Percentiles rank a stretch among this genome's conserved stretches.
phyloP scores from a whole-genome alignment of 352 stramenopile species.

The Phytophthora syringae region DNA sequence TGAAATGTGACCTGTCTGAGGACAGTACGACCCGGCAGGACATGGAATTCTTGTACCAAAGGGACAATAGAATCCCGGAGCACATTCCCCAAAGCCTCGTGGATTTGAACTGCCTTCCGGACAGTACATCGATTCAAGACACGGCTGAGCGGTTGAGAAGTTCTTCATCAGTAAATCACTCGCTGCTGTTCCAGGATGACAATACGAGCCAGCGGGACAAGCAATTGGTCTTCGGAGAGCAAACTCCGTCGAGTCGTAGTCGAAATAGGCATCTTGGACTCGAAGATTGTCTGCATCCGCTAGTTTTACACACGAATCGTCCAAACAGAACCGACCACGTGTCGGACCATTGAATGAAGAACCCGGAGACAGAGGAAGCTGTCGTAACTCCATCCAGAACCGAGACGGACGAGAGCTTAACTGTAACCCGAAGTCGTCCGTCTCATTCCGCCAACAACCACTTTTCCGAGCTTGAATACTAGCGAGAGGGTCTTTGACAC shows the following conservation, averaged over 20 bases:
- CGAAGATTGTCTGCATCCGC: constrained; percentile 83
- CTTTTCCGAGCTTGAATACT: constrained; percentile 77
- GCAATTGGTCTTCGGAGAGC: constrained; percentile 83
- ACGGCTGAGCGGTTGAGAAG: constrained; percentile 88
- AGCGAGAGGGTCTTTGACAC: constrained; percentile 21
- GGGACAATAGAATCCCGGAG: constrained; percentile 92
- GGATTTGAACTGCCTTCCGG: constrained; percentile 89
- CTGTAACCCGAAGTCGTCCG: constrained; percentile 95
- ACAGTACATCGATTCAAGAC: constrained; percentile 92
- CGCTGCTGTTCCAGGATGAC: constrained; percentile 87
- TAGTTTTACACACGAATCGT: constrained; percentile 91
- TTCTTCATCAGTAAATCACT: constrained; percentile 86
- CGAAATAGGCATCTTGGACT: constrained; percentile 79
- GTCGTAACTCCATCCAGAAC: constrained; percentile 95
- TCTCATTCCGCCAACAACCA: constrained; percentile 96
- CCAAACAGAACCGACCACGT: constrained; percentile 94
- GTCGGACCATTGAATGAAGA: constrained; percentile 79
- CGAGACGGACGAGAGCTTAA: constrained; percentile 77
- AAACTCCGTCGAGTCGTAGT: constrained; percentile 83
- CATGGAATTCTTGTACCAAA: constrained; percentile 90
- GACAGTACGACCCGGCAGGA: constrained; percentile 93
- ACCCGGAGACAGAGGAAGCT: constrained; percentile 85
- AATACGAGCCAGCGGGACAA: constrained; percentile 91
- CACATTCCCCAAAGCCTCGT: constrained; percentile 84
- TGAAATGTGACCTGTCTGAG: constrained; percentile 74